A percentile compares a stretch with the other conserved stretches of the same genome.
Evolutionary conservation across 108 stramenopile species (phyloP).

Genomic region (Discostella pseudostelligera): DNA sequence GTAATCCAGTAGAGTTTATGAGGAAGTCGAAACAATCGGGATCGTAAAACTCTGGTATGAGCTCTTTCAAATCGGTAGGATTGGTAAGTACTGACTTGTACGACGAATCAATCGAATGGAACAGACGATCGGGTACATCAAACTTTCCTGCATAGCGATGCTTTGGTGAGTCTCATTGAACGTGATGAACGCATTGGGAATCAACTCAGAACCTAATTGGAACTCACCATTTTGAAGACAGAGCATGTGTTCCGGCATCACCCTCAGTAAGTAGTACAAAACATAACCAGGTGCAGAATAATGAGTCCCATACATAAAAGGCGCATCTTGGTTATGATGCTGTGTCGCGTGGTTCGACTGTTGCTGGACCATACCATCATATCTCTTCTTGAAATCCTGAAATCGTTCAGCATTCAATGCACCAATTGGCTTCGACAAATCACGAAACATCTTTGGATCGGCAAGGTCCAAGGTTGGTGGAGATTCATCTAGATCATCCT

Average conservation of each 20-base stretch:
- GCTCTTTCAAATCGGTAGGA: slow-evolving; percentile 97
- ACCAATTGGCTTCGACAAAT: slow-evolving; percentile 96
- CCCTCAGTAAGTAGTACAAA: slow-evolving; percentile 94
- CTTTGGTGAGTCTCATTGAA: background rate
- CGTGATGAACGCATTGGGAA: background rate
- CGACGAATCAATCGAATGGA: slow-evolving; percentile 74
- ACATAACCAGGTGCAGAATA: slow-evolving; percentile 98
- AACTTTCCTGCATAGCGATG: slow-evolving; percentile 79
- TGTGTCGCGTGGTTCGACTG: slow-evolving; percentile 23
- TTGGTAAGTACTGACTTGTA: slow-evolving; percentile 84
- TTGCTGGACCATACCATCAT: slow-evolving; percentile 67
- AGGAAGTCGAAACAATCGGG: slow-evolving; percentile 89
- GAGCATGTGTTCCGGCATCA: slow-evolving; percentile 97
- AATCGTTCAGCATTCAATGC: slow-evolving; percentile 88
- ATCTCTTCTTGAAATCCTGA: slow-evolving; percentile 82
- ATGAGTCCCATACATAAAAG: slow-evolving; percentile 95
- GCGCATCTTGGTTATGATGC: slow-evolving; percentile 42
- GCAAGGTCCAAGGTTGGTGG: slow-evolving; percentile 45
- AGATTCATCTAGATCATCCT: slow-evolving; percentile 27
- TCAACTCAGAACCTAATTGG: background rate
- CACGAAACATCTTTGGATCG: slow-evolving; percentile 66
- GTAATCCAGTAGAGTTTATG: slow-evolving; percentile 85
- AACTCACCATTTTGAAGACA: slow-evolving; percentile 93
- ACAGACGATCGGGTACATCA: slow-evolving; percentile 95
- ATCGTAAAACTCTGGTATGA: slow-evolving; percentile 94